Evolutionary conservation across 176 grass and related monocot genomes (phyloP), one percentile per base, ranked within the genome.

Genomic region (Hordeum marinum): DNA sequence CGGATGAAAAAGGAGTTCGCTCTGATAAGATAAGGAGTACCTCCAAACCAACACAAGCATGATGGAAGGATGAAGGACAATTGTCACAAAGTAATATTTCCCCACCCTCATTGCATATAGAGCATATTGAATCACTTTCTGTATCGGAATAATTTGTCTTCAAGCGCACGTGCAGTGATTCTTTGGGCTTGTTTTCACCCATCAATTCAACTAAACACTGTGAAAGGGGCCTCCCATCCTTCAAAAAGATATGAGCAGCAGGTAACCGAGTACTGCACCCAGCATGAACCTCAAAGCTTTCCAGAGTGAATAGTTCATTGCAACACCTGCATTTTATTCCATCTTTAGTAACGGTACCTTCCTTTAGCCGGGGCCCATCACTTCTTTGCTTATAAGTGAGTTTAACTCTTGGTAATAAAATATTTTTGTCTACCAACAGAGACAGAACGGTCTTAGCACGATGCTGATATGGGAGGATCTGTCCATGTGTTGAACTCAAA

Each of bases 271-370:
- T 85, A 35, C 52, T 88, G 55, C 42, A 74, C 50, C 91, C 85
- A 77, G 90, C 85, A 80, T 97, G 94, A 68, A 77, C 50, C 76
- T 94, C 94, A 57, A 97, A 97, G 31, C 78, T 78, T 64, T 79
- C 65, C 24, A 88, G 43, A 85, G 81, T 90, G 77, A 94, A 90
- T 65, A 80, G 17, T 76, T 88, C 72, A 62, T 69, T 84, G 67
- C 94, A 97, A 86, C 94, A 97, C 35, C 12, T 85, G 82, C 94
- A 97, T 83, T 86, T 85, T 85, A 97, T 94, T 45, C 92, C 87
- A 75, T 85, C 81, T 72, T 67, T 89, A 70, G 37, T 55, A 76
- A 97, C 79, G 18, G 41, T 34, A 39, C 91, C 94, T 70, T 94
- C 92, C 42, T 90, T 92, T 82, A 79, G 77, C 14, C 39, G 52